Evolutionary conservation across 768 basidiomycete genomes (phyloP).

Genomic region (Hypholoma fasciculare): DNA sequence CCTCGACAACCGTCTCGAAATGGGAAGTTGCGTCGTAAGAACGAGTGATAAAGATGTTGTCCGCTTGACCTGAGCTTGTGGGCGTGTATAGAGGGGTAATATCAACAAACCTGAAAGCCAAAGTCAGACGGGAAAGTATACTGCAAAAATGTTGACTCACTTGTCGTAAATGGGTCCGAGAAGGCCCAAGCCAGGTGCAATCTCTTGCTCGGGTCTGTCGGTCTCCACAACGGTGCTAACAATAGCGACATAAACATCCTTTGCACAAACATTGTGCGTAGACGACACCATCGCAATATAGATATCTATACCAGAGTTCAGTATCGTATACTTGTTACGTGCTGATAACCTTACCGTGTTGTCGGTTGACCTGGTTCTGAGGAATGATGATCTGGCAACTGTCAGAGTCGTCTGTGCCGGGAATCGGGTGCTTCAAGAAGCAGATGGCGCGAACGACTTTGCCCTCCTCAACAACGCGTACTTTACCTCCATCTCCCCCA

Average conservation of each 20-base stretch:
- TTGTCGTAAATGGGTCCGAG: slow-evolving; percentile 94
- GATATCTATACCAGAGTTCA: slow-evolving; percentile 66
- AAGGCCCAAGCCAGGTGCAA: slow-evolving; percentile 87
- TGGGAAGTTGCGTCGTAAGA: slow-evolving; percentile 99
- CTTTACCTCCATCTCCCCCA: slow-evolving; percentile 65
- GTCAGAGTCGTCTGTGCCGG: slow-evolving; percentile 94
- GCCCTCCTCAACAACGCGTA: slow-evolving; percentile 88
- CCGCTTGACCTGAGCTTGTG: slow-evolving; percentile 73
- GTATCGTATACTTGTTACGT: background rate
- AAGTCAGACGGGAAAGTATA: background rate
- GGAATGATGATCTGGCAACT: slow-evolving; percentile 98
- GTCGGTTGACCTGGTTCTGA: slow-evolving; percentile 93
- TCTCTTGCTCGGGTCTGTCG: slow-evolving; percentile 86
- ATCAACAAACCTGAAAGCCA: slow-evolving; percentile 73
- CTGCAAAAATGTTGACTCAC: slow-evolving; percentile 41
- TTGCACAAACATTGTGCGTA: slow-evolving; percentile 96
- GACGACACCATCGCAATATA: slow-evolving; percentile 98
- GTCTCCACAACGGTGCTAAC: slow-evolving; percentile 99
- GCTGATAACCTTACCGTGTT: slow-evolving; percentile 69
- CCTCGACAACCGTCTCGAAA: slow-evolving; percentile 98
- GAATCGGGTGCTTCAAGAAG: slow-evolving; percentile 96
- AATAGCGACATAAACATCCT: slow-evolving; percentile 94
- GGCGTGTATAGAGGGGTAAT: slow-evolving; percentile 89
- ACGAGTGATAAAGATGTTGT: slow-evolving; percentile 96
- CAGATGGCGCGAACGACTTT: slow-evolving; percentile 97